These are phyloP conservation scores for Ramichloridium luteum DNA, from an alignment of 2,329 filamentous ascomycete species.

Conservation along the genomic window DNA sequence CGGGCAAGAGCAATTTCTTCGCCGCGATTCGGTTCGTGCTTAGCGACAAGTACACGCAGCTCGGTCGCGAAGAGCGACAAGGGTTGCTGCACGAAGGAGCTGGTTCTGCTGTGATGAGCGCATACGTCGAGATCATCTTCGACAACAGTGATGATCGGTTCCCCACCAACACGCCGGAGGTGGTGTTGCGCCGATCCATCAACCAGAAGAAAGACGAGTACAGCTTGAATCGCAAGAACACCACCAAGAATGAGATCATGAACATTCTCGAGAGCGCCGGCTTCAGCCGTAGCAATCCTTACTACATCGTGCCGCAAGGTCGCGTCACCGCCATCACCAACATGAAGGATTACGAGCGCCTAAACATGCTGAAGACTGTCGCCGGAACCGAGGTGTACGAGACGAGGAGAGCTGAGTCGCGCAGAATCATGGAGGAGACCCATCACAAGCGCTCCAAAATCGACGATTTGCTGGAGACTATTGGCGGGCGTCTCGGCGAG, in stretches of 20 bases:
- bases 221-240: conserved; percentile 90
- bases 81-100: conserved; percentile 96
- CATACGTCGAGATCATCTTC: conserved; percentile 98
- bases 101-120: conserved; percentile 94
- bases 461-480: conserved; percentile 80
- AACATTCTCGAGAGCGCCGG: conserved; percentile 91
- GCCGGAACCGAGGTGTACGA: conserved; percentile 97
- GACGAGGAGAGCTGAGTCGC: conserved; percentile 73
- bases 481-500: conserved; percentile 77
- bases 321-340: conserved; percentile 93
- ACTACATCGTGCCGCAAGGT: conserved; percentile 97
- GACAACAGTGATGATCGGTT: conserved; percentile 96
- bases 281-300: conserved; percentile 93
- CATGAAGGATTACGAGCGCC: conserved; percentile 90
- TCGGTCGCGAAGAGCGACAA: conserved; percentile 91
- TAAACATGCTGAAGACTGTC: conserved; percentile 92
- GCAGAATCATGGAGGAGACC: conserved; percentile 95
- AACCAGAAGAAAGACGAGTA: conserved; percentile 98
- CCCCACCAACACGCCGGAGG: conserved; percentile 80
- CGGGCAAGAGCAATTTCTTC: conserved; percentile 99
- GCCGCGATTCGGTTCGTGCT: conserved; percentile 97
- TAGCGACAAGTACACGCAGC: conserved; percentile 82
- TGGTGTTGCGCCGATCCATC: conserved; percentile 85
- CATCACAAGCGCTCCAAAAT: conserved; percentile 92
- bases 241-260: conserved; percentile 86